phyloP scores from a whole-genome alignment of 2,329 filamentous ascomycete species.

The Nemania diffusa region DNA sequence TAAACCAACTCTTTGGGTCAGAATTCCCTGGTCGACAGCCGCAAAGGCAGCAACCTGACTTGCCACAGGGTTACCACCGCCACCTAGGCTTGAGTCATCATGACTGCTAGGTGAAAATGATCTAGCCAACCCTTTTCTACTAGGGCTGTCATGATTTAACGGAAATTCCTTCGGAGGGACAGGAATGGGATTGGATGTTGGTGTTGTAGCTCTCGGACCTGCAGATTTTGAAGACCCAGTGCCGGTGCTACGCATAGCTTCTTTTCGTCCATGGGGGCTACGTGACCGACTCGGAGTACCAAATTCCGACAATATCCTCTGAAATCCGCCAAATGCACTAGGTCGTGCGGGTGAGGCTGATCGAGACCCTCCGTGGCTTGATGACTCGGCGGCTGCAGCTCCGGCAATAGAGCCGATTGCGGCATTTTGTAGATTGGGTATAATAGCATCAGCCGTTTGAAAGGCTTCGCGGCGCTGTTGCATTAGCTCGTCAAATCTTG shows the following conservation, averaged over 20 bases:
- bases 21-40: slow-evolving; percentile 71
- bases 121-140: slow-evolving; percentile 48
- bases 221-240: slow-evolving; percentile 43
- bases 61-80: slow-evolving; percentile 52
- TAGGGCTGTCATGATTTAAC: slow-evolving; percentile 51
- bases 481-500: slow-evolving; percentile 78
- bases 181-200: slow-evolving; percentile 51
- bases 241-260: slow-evolving; percentile 51
- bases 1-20: slow-evolving; percentile 64
- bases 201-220: slow-evolving; percentile 48
- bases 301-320: slow-evolving; percentile 70
- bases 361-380: slow-evolving; percentile 58
- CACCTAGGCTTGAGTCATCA: slow-evolving; percentile 43
- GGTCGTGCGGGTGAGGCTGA: slow-evolving; percentile 63
- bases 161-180: slow-evolving; percentile 58
- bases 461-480: slow-evolving; percentile 73
- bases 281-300: slow-evolving; percentile 63
- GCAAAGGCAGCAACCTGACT: slow-evolving; percentile 70
- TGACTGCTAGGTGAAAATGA: slow-evolving; percentile 56
- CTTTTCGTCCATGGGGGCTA: slow-evolving; percentile 63
- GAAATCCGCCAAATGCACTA: slow-evolving; percentile 68
- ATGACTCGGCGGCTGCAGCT: slow-evolving; percentile 52
- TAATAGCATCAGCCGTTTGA: slow-evolving; percentile 65
- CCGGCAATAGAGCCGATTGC: slow-evolving; percentile 43
- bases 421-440: slow-evolving; percentile 50